Percentiles rank a stretch among this genome's conserved stretches.
phyloP scores from a whole-genome alignment of 2,329 filamentous ascomycete genomes.

The Penicillium sp. region DNA sequence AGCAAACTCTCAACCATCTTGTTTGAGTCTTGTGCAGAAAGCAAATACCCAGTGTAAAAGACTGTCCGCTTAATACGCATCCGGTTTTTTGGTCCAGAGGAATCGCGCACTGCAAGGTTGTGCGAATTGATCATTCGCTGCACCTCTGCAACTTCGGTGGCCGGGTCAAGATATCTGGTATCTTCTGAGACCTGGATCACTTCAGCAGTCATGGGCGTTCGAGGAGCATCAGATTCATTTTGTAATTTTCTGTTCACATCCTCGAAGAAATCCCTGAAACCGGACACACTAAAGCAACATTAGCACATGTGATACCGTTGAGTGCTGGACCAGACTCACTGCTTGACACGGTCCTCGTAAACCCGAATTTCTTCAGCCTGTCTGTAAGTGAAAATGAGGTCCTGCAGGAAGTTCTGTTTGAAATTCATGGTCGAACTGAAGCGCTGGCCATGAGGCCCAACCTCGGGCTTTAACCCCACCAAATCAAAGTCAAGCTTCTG shows the following conservation, averaged over 20 bases:
- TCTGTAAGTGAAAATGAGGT: slow-evolving; percentile 81
- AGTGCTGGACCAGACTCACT: slow-evolving; percentile 40
- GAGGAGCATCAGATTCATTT: slow-evolving; percentile 45
- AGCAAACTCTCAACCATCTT: slow-evolving; percentile 63
- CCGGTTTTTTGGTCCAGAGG: slow-evolving; percentile 36
- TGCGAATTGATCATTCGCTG: slow-evolving; percentile 88
- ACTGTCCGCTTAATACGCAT: slow-evolving; percentile 81
- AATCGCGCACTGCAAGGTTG: slow-evolving; percentile 53
- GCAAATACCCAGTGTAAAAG: slow-evolving; percentile 89
- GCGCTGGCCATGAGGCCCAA: slow-evolving; percentile 73
- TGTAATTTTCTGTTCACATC: slow-evolving; percentile 67
- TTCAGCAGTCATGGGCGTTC: slow-evolving; percentile 69
- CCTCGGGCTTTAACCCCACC: slow-evolving; percentile 79
- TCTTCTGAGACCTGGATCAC: slow-evolving; percentile 83
- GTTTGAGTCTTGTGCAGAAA: slow-evolving; percentile 68
- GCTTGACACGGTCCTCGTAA: slow-evolving; percentile 63
- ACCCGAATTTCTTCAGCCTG: slow-evolving; percentile 74
- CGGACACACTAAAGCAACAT: slow-evolving; percentile 57
- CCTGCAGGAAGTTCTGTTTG: slow-evolving; percentile 80
- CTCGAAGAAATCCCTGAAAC: slow-evolving; percentile 80
- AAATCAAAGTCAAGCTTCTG: slow-evolving; percentile 85
- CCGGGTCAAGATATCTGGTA: slow-evolving; percentile 70
- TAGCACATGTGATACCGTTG: slow-evolving; percentile 6
- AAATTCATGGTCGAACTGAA: slow-evolving; percentile 85
- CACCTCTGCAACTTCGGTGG: slow-evolving; percentile 76